Evolutionary conservation across 1,139 yeast genomes (phyloP).

Genomic region (Debaryomycetaceae sp.): DNA sequence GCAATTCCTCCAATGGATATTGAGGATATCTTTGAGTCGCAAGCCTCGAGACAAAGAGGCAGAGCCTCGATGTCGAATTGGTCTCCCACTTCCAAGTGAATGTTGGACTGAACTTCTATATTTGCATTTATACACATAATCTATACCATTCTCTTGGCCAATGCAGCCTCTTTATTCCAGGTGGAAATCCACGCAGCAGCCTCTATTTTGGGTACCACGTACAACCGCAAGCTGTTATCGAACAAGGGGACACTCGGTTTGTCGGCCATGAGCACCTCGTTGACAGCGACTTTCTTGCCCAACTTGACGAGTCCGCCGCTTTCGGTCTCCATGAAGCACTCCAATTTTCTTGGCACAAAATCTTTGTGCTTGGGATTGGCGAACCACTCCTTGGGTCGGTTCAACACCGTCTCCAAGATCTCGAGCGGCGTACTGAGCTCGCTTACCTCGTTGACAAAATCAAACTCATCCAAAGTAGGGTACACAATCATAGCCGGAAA

Average conservation of each 20-base stretch:
- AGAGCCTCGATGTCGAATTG: constrained; percentile 59
- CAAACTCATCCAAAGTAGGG: constrained; percentile 84
- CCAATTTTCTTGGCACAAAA: constrained; percentile 53
- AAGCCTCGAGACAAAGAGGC: constrained; percentile 46
- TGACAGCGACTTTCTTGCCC: constrained; percentile 71
- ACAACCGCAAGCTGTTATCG: constrained; percentile 69
- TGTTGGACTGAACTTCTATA: background rate
- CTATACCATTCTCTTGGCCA: constrained; percentile 28
- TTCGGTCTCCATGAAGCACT: constrained; percentile 76
- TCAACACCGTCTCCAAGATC: constrained; percentile 49
- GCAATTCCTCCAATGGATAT: constrained; percentile 66
- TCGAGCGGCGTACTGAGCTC: constrained; percentile 65
- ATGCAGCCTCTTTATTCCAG: constrained; percentile 66
- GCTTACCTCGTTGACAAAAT: constrained; percentile 69
- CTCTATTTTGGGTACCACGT: constrained; percentile 73
- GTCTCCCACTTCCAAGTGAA: constrained; percentile 17
- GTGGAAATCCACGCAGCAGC: constrained; percentile 59
- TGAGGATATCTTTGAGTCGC: constrained; percentile 60
- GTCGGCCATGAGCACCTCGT: constrained; percentile 58
- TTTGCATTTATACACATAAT: background rate
- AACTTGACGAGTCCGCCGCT: constrained; percentile 83
- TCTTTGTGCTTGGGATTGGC: constrained; percentile 56
- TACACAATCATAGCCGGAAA: constrained; percentile 79
- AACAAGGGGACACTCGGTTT: constrained; percentile 71
- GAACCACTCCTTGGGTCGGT: constrained; percentile 72